Evolutionary conservation across 768 basidiomycete genomes (phyloP).

Genomic region (Melanogaster broomeanus): DNA sequence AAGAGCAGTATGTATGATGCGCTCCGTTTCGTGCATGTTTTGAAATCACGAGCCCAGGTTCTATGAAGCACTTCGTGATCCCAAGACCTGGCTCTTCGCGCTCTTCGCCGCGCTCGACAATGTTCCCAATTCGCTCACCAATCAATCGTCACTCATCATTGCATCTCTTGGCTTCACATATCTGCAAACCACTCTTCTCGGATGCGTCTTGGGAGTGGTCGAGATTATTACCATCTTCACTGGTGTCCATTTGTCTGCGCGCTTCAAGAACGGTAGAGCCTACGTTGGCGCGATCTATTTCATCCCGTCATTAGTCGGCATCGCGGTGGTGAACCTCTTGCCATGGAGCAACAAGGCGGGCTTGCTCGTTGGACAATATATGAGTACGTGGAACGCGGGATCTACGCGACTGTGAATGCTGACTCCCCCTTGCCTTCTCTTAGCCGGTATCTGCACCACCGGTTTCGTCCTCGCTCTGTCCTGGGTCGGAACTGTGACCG

Average conservation of each 20-base stretch:
- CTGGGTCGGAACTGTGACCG: constrained; percentile 66
- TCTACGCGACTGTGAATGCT: constrained; percentile 26
- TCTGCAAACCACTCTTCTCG: constrained; percentile 69
- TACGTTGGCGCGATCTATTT: constrained; percentile 62
- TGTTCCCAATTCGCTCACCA: constrained; percentile 66
- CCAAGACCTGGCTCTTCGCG: constrained; percentile 79
- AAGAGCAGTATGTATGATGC: constrained; percentile 59
- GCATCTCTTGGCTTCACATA: constrained; percentile 63
- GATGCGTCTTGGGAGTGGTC: constrained; percentile 64
- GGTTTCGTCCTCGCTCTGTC: constrained; percentile 62
- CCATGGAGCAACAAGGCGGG: constrained; percentile 70
- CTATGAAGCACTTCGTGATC: constrained; percentile 65
- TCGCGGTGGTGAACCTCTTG: constrained; percentile 60
- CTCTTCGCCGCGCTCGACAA: constrained; percentile 63
- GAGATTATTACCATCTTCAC: constrained; percentile 72
- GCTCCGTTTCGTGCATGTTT: background rate
- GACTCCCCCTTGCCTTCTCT: no score
- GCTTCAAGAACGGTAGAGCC: constrained; percentile 58
- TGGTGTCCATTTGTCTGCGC: constrained; percentile 57
- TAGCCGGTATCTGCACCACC: constrained; percentile 43
- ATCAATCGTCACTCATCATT: constrained; percentile 66
- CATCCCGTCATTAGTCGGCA: constrained; percentile 65
- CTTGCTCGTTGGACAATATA: constrained; percentile 46
- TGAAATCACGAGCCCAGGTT: constrained; percentile 41
- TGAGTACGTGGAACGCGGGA: no score